Evolutionary conservation across 495 filamentous ascomycete species (phyloP), one percentile per base, ranked within the genome.

Genomic region (Annulohypoxylon bovei): DNA sequence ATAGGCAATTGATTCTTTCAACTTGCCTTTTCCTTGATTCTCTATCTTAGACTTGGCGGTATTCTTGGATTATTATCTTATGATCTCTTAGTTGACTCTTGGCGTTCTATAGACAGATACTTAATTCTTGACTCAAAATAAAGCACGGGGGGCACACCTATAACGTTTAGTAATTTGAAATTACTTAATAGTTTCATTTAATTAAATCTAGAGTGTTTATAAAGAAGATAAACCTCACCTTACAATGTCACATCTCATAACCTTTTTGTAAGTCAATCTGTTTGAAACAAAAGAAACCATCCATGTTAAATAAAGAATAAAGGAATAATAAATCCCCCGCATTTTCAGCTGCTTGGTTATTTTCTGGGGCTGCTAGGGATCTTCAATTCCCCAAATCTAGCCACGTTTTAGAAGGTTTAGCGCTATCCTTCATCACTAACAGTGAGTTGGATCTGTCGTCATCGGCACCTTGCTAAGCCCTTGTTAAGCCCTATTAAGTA

Each of bases 301-400:
- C 22, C 5, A 1, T 33, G n/a, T 18, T 14, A 37, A 55, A 55
- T 14, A 4, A 55, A 35, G 25, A 55, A 16, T 4, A 37, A 37
- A 14, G 12, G 30, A 27, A 18, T 12, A 12, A 32, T 32, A 55
- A 55, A 37, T 18, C 16, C 52, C 52, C 52, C 52, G 52, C 52
- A 55, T 55, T 30, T 55, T 55, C 52, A 55, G 52, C 30, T 55
- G 32, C 30, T 37, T 35, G n/a, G 9, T 35, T 35, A 28, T 18
- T 33, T 12, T 56, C 53, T 16, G 18, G 20, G 52, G 52, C 20
- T 7, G 32, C 9, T 39, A n/a, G 27, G 32, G 27, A 54, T 56
- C 53, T 25, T 18, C 53, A 56, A 56, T 56, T 56, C 53, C 53
- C 53, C 53, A 56, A 56, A 56, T 56, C 33, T n/a, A n/a, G n/a